These are phyloP conservation scores for Fragilaria crotonensis DNA, from an alignment of 108 stramenopile genomes.

Conservation along the genomic window DNA sequence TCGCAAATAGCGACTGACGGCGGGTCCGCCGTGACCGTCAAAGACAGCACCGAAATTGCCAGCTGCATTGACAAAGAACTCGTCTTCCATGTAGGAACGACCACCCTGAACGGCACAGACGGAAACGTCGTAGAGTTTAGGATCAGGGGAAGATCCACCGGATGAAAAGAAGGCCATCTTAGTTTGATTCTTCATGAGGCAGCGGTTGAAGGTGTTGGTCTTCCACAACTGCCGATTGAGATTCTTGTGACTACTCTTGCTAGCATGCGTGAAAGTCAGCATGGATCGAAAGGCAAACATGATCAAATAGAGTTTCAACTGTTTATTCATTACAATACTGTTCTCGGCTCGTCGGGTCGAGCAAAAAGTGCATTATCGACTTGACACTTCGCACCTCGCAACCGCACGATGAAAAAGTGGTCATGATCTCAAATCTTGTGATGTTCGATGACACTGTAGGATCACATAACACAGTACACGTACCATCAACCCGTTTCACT, in stretches of 20 bases:
- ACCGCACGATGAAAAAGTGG: too few relatives aligned
- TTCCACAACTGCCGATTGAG: not conserved
- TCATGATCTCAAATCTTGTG: too few relatives aligned
- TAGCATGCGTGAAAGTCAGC: not conserved
- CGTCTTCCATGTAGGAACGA: slow-evolving; percentile 82
- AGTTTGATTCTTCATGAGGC: not conserved
- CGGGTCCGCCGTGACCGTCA: slow-evolving; percentile 92
- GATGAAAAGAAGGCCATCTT: not conserved
- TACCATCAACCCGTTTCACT: too few relatives aligned
- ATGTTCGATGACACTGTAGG: too few relatives aligned
- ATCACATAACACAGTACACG: too few relatives aligned
- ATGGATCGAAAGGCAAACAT: not conserved
- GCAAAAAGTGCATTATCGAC: too few relatives aligned
- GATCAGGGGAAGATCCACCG: not conserved
- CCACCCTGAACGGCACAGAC: slow-evolving; percentile 41
- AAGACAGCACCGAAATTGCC: slow-evolving; percentile 82
- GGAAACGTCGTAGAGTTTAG: slow-evolving; percentile 14
- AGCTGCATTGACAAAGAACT: slow-evolving; percentile 37
- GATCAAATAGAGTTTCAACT: not conserved
- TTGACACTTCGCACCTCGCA: too few relatives aligned
- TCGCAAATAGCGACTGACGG: slow-evolving; percentile 72
- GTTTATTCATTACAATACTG: too few relatives aligned
- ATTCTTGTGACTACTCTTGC: not conserved
- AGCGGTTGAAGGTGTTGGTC: not conserved
- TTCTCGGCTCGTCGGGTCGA: too few relatives aligned